Conservation (phyloP, 2,329 filamentous ascomycete genomes). For the Aspergillus versicolor region DNA sequence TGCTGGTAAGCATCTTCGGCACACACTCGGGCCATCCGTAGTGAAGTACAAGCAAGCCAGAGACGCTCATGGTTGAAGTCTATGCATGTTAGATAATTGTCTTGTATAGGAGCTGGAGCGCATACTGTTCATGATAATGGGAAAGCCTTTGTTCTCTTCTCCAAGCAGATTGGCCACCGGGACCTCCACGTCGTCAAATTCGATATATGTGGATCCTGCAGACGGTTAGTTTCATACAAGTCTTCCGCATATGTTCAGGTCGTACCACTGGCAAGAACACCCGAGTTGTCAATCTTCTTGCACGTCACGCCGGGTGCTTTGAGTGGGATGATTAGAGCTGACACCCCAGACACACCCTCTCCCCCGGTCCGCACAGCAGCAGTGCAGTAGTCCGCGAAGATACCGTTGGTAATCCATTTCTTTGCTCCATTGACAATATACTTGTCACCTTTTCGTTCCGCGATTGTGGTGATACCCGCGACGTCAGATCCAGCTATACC, state of each 20-base stretch:
- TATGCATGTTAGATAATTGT: background rate
- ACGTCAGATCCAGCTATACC: conserved; percentile 56
- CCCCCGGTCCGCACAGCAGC: conserved; percentile 61
- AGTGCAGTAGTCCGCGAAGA: conserved; percentile 58
- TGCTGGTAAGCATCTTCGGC: conserved; percentile 54
- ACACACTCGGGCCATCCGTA: conserved; percentile 59
- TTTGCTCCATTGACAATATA: conserved; percentile 64
- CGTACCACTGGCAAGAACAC: conserved; percentile 57
- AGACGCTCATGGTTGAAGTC: conserved; percentile 62
- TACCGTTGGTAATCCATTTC: conserved; percentile 63
- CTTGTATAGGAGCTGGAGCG: background rate
- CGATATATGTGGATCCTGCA: conserved; percentile 62
- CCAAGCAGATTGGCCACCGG: conserved; percentile 72
- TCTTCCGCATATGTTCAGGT: background rate
- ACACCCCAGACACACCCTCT: conserved; percentile 54
- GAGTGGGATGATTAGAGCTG: conserved; percentile 59
- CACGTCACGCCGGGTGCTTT: conserved; percentile 50
- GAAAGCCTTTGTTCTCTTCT: conserved; percentile 76
- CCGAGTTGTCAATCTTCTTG: conserved; percentile 57
- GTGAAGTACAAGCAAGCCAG: conserved; percentile 56
- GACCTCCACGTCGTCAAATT: conserved; percentile 76
- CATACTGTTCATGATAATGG: conserved; percentile 67
- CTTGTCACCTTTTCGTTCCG: conserved; percentile 44
- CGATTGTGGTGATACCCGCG: conserved; percentile 58
- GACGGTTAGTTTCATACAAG: background rate